These are phyloP conservation scores for Diplodia corticola DNA, from an alignment of 2,329 filamentous ascomycete genomes.

Conservation along the genomic window DNA sequence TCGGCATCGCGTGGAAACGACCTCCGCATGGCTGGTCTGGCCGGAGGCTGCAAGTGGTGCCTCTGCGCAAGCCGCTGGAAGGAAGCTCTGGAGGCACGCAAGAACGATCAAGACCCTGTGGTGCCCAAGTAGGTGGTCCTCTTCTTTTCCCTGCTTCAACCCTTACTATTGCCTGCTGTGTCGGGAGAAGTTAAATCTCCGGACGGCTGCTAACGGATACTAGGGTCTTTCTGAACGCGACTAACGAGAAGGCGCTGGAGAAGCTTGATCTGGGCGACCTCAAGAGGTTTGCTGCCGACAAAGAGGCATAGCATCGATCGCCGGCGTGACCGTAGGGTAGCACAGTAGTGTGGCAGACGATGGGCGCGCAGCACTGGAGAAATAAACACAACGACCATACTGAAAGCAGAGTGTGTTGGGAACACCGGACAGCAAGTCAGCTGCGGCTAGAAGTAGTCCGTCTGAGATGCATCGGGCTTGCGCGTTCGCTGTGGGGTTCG, in stretches of 20 bases:
- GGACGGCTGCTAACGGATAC: slow-evolving; percentile 11
- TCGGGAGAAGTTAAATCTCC: background rate
- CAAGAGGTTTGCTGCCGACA: slow-evolving; percentile 51
- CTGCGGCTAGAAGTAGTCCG: background rate
- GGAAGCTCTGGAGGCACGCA: slow-evolving; percentile 59
- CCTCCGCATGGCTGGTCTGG: slow-evolving; percentile 56
- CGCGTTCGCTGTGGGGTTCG: background rate
- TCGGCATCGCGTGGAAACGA: slow-evolving; percentile 60
- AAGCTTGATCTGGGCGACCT: slow-evolving; percentile 52
- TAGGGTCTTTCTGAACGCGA: slow-evolving; percentile 52
- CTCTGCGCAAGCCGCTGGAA: slow-evolving; percentile 61
- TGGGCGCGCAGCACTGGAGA: background rate
- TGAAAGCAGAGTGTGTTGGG: background rate
- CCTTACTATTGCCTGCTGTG: background rate
- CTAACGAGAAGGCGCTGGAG: slow-evolving; percentile 54
- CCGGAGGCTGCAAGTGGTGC: slow-evolving; percentile 63
- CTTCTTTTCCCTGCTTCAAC: background rate
- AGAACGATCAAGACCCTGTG: slow-evolving; percentile 47
- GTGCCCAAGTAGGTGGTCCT: slow-evolving; percentile 42
- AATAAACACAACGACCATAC: background rate
- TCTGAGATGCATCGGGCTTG: background rate
- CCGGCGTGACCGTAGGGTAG: background rate
- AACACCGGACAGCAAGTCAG: background rate
- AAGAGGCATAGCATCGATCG: slow-evolving; percentile 28
- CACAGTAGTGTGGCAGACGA: background rate